Conservation (phyloP, 2,329 filamentous ascomycete genomes). For the Microdochium paspali region DNA sequence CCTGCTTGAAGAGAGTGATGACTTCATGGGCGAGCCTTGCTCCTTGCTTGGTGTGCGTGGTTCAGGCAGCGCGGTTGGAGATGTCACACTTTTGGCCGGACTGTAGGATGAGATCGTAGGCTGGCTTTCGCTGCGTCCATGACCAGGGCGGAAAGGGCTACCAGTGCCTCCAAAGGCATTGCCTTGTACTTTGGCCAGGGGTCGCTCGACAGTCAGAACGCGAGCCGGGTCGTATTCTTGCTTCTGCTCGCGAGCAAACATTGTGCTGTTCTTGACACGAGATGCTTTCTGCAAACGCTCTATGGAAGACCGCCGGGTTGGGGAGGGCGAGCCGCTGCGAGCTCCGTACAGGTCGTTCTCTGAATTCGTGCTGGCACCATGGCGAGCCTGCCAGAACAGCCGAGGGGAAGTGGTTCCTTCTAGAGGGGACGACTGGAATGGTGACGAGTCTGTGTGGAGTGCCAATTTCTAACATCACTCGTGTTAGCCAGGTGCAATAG, state of each 20-base stretch:
- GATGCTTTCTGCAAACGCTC: slow-evolving; percentile 93
- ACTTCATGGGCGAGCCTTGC: slow-evolving; percentile 75
- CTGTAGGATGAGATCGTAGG: slow-evolving; percentile 48
- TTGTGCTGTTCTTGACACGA: slow-evolving; percentile 95
- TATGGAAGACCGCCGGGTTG: slow-evolving; percentile 78
- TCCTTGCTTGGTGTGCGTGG: slow-evolving; percentile 55
- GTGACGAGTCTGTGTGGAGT: slow-evolving; percentile 65
- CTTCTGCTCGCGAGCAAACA: slow-evolving; percentile 87
- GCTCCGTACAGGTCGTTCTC: slow-evolving; percentile 63
- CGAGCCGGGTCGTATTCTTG: slow-evolving; percentile 83
- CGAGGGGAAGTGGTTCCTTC: slow-evolving; percentile 63
- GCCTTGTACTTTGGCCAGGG: slow-evolving; percentile 66
- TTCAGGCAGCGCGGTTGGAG: slow-evolving; percentile 16
- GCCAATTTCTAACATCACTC: slow-evolving; percentile 48
- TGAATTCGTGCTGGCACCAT: slow-evolving; percentile 51
- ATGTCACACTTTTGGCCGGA: slow-evolving; percentile 35
- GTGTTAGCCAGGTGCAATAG: slow-evolving; percentile 16
- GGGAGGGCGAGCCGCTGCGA: slow-evolving; percentile 53
- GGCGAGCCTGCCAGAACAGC: slow-evolving; percentile 80
- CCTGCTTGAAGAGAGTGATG: slow-evolving; percentile 64
- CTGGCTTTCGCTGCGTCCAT: slow-evolving; percentile 48
- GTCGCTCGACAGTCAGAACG: slow-evolving; percentile 70
- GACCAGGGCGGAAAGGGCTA: slow-evolving; percentile 39
- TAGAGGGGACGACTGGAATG: slow-evolving; percentile 77
- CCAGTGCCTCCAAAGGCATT: slow-evolving; percentile 57